These are phyloP conservation scores for Syzygium jambos DNA, from an alignment of 345 rosid species.

Conservation along the genomic window DNA sequence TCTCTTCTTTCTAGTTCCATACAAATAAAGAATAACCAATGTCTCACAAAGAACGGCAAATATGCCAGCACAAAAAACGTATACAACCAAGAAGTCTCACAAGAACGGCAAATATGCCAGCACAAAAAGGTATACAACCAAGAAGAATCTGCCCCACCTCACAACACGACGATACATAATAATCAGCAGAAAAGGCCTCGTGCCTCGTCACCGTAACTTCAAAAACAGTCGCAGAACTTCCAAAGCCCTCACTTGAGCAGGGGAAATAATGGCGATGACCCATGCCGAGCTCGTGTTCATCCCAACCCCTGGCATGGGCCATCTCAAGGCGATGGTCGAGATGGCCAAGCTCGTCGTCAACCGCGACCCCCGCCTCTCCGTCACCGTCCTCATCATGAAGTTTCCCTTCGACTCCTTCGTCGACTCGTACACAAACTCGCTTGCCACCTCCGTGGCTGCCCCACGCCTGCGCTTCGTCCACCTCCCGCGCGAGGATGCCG, in stretches of 20 bases:
- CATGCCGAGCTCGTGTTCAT: conserved; percentile 2
- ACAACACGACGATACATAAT: neutral
- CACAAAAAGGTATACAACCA: neutral
- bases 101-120: neutral
- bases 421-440: neutral
- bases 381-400: conserved; percentile 14
- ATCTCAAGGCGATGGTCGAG: conserved; percentile 2
- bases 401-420: neutral
- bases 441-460: neutral
- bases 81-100: too few relatives aligned
- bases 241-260: neutral
- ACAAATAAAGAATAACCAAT: too few relatives aligned
- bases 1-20: too few relatives aligned
- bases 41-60: too few relatives aligned
- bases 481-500: neutral
- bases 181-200: neutral
- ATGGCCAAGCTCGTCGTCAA: conserved; percentile 7
- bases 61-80: too few relatives aligned
- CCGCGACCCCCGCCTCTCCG: conserved; percentile 9
- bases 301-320: conserved; percentile 10
- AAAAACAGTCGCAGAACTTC: neutral
- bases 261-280: neutral
- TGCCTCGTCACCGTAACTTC: neutral
- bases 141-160: neutral
- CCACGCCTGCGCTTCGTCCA: conserved; percentile 6